Evolutionary conservation across 2,329 filamentous ascomycete species (phyloP).

Genomic region (Sarocladium strictum): DNA sequence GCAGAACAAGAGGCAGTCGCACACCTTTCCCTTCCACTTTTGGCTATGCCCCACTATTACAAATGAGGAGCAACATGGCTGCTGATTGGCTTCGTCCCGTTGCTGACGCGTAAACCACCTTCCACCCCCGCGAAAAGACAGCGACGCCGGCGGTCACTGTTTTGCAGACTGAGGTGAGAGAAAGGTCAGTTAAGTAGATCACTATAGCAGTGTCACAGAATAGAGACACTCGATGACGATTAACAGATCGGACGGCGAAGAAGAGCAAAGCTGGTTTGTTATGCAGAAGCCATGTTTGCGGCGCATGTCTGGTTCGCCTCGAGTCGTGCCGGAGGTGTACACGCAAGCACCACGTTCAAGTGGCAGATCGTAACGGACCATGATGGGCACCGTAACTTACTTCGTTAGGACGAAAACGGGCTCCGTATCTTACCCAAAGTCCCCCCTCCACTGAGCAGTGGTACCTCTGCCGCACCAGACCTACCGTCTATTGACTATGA

Average conservation of each 20-base stretch:
- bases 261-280: too few species aligned
- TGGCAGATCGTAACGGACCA: conserved; percentile 6
- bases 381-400: conserved; percentile 7
- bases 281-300: too few species aligned
- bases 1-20: neutral
- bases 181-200: neutral
- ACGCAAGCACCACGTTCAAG: conserved; percentile 4
- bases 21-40: neutral
- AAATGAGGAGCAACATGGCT: conserved; percentile 15
- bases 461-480: neutral
- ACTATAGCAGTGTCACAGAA: neutral
- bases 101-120: conserved; percentile 26
- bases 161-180: neutral
- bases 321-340: neutral
- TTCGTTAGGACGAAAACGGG: neutral
- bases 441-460: neutral
- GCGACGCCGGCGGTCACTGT: conserved; percentile 12
- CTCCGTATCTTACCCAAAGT: neutral
- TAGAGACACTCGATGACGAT: neutral
- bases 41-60: neutral
- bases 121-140: conserved; percentile 11
- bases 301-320: neutral
- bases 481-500: neutral
- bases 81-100: conserved; percentile 14
- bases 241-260: neutral